A percentile compares a stretch with the other conserved stretches of the same genome.
Conservation (phyloP, 768 basidiomycete species). For the Podaxis carcinomalis region DNA sequence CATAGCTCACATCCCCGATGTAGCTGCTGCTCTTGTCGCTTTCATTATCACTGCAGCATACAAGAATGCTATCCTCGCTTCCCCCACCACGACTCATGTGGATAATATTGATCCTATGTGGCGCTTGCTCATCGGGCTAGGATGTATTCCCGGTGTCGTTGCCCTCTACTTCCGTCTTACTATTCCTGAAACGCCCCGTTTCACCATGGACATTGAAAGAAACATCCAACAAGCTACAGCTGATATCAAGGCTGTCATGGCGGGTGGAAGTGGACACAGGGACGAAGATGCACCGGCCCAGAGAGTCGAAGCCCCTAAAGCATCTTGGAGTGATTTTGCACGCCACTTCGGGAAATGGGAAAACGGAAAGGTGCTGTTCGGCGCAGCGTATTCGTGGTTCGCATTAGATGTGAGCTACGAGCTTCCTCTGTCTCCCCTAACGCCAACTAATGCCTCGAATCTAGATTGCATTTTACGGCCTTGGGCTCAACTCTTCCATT, state of each 20-base stretch:
- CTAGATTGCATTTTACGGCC: constrained; percentile 42
- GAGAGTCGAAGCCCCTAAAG: constrained; percentile 65
- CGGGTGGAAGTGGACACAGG: constrained; percentile 37
- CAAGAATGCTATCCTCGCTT: constrained; percentile 51
- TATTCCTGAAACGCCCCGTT: constrained; percentile 88
- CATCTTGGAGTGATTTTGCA: constrained; percentile 62
- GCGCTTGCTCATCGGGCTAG: constrained; percentile 87
- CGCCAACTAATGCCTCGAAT: not conserved
- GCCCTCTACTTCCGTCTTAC: constrained; percentile 92
- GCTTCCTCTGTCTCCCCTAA: not conserved
- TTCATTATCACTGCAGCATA: constrained; percentile 62
- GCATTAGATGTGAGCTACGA: constrained; percentile 71
- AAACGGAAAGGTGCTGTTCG: constrained; percentile 78
- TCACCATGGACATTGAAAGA: constrained; percentile 89
- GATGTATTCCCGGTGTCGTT: constrained; percentile 73
- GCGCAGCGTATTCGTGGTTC: constrained; percentile 83
- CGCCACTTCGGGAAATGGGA: constrained; percentile 67
- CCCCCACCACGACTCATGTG: constrained; percentile 31
- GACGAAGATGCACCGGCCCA: constrained; percentile 58
- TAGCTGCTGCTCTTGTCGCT: constrained; percentile 64
- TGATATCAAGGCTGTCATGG: constrained; percentile 70
- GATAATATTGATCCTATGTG: constrained; percentile 70
- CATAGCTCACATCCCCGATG: not conserved
- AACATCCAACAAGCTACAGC: constrained; percentile 71
- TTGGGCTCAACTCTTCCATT: constrained; percentile 78